Evolutionary conservation across 1,284 basidiomycete genomes (phyloP).

Genomic region (Caloboletus inedulis): DNA sequence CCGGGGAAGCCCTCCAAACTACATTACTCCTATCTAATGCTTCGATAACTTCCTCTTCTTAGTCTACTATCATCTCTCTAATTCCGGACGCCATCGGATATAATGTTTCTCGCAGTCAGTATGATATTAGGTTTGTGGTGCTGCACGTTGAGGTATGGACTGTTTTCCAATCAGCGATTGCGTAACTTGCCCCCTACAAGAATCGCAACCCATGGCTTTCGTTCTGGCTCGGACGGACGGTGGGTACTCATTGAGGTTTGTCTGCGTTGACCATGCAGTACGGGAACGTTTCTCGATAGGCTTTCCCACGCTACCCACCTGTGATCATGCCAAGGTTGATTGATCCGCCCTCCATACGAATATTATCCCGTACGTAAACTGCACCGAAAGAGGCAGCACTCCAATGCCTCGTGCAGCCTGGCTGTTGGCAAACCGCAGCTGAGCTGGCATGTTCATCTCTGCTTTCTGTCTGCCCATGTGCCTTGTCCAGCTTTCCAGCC

Average conservation of each 20-base stretch:
- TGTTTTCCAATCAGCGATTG: neutral
- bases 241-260: neutral
- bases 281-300: neutral
- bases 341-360: constrained; percentile 2
- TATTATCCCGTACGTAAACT: neutral
- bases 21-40: neutral
- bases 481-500: neutral
- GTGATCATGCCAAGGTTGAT: too few relatives aligned
- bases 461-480: neutral
- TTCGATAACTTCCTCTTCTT: neutral
- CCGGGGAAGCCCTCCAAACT: neutral
- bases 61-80: neutral
- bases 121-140: neutral
- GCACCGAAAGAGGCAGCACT: neutral
- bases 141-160: constrained; percentile 14
- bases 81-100: neutral
- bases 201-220: neutral
- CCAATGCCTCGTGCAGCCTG: constrained; percentile 24
- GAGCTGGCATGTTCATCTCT: neutral
- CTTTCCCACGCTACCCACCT: too few relatives aligned
- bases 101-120: neutral
- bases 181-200: neutral
- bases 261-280: constrained; percentile 1
- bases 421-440: constrained; percentile 21
- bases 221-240: neutral